Conservation (phyloP, 1,284 basidiomycete species). For the Tranzscheliella williamsii region DNA sequence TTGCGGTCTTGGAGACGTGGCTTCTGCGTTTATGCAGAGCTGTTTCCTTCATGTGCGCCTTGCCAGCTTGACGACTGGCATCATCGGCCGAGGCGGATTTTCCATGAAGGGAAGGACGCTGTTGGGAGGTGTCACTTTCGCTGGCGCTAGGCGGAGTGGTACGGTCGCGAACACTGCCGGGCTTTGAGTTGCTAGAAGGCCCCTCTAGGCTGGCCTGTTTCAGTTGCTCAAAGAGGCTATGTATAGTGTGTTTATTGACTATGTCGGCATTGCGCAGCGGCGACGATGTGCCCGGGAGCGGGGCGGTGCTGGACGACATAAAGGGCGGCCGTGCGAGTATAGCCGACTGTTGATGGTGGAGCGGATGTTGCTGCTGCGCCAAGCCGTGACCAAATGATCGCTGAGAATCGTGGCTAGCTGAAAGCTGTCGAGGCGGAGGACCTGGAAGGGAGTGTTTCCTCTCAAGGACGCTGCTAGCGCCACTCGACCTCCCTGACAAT, state of each 20-base stretch:
- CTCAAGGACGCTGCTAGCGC: constrained; percentile 18
- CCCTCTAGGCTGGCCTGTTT: constrained; percentile 29
- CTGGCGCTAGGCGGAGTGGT: constrained; percentile 30
- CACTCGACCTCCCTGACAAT: constrained; percentile 18
- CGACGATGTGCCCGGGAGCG: constrained; percentile 16
- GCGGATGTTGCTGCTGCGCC: constrained; percentile 1
- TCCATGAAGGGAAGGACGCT: constrained; percentile 9
- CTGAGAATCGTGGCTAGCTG: neutral
- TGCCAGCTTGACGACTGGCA: constrained; percentile 30
- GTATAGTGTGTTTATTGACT: constrained; percentile 31
- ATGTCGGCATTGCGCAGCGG: constrained; percentile 23
- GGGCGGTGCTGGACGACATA: constrained; percentile 28
- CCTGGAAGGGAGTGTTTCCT: constrained; percentile 20
- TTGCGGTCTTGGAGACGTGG: constrained; percentile 30
- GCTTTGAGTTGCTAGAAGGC: constrained; percentile 16
- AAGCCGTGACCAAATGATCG: neutral
- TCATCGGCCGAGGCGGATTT: constrained; percentile 44
- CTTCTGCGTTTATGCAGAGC: constrained; percentile 29
- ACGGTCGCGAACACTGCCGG: constrained; percentile 20
- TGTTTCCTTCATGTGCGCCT: constrained; percentile 18
- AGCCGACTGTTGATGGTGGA: constrained; percentile 15
- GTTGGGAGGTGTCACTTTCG: constrained; percentile 24
- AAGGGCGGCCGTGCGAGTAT: constrained; percentile 19
- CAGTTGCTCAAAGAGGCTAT: constrained; percentile 36
- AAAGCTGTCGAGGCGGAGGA: constrained; percentile 2